Conservation (phyloP, 306 rosid genomes). For the Hylodesmum podocarpum region DNA sequence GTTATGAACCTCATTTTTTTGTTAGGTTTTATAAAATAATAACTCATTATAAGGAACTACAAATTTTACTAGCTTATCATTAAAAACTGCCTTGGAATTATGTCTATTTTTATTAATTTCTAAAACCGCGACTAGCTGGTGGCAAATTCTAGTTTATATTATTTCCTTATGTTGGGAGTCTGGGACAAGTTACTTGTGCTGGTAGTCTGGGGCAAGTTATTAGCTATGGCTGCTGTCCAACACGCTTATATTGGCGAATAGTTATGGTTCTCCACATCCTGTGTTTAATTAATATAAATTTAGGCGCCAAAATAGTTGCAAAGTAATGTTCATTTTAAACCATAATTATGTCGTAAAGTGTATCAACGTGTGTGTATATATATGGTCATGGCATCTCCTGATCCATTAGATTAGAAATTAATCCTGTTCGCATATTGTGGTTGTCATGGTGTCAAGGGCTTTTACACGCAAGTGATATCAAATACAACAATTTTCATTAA, state of each 20-base stretch:
- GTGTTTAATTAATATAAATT: not conserved
- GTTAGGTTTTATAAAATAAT: constrained; percentile 23
- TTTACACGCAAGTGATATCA: no score
- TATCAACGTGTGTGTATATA: no score
- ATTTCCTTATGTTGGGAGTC: not conserved
- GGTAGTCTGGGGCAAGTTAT: not conserved
- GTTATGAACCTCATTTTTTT: constrained; percentile 20
- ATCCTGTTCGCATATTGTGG: no score
- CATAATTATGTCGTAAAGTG: not conserved
- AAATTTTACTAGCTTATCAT: not conserved
- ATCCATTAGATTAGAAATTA: no score
- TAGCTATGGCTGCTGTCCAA: not conserved
- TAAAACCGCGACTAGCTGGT: not conserved
- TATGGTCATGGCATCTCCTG: no score
- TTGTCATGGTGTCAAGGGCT: no score
- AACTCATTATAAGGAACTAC: not conserved
- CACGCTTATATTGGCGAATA: no score
- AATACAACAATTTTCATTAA: no score
- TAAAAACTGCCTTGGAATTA: not conserved
- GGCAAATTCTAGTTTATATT: not conserved
- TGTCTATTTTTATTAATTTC: not conserved
- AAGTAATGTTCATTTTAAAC: not conserved
- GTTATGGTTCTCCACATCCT: not conserved
- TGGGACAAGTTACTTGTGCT: not conserved
- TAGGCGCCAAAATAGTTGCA: not conserved